Base-by-base conservation (phyloP, 352 stramenopile species). In the Pythium monospermum region DNA sequence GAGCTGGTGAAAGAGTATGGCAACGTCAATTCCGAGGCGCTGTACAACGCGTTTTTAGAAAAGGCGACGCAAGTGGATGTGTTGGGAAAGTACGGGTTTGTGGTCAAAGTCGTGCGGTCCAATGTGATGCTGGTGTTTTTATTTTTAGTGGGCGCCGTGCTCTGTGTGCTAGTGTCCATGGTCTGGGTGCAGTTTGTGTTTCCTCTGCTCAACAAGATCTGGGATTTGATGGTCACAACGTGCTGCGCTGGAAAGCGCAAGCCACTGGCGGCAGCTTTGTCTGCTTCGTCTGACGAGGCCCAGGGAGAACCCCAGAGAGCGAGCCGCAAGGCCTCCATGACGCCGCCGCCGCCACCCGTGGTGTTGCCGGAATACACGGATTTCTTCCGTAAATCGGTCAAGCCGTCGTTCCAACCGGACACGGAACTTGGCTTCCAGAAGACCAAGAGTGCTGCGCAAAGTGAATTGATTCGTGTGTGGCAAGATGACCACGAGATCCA, bases 61-160 rank as follows among this genome's bases (percentile, higher is more conserved):
- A 42, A 85, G 15, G 73, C 74, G 0, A 46, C 56, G 16, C 55
- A 73, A 25, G 65, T 88, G 18, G 71, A 85, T 35, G 52, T 75
- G 0, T 41, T 87, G 8, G 76, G 72, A 16, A 27, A 83, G 16
- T 42, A 73, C 38, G 70, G 73, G 30, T 68, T 89, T 33, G 57
- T 91, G 11, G 68, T 85, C 33, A 90, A 89, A 55, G 57, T 92
- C 28, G 58, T 89, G 13, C 76, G 73, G 19, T 64, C 76, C 10
- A 87, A 91, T 61, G 75, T 79, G 16, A 83, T 89, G 75, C 50
- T 85, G 21, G 71, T 89, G 45, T 83, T 88, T 19, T 32, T 91
- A 1, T 64, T 86, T n/a, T 83, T 86, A 11, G 48, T 76, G 11
- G 16, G 73, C n/a, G 48, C 78, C 8, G 30, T 89, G 5, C 38